Evolutionary conservation across 2,329 filamentous ascomycete genomes (phyloP).

Genomic region (Torrubiella hemipterigena): DNA sequence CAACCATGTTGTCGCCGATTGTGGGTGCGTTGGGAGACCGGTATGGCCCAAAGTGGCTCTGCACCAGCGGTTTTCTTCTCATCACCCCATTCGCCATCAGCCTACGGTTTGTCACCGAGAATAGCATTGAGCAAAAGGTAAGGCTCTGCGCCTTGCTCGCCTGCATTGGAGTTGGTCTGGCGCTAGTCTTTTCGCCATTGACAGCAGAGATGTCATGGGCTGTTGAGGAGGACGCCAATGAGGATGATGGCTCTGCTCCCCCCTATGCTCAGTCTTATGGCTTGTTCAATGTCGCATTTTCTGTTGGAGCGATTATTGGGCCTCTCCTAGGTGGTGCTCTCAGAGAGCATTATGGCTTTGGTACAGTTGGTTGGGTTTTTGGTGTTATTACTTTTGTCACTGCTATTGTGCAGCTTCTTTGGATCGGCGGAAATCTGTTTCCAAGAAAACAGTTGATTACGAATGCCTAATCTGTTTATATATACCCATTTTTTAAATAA

Average conservation of each 20-base stretch:
- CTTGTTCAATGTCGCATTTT: conserved; percentile 22
- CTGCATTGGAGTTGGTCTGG: conserved; percentile 16
- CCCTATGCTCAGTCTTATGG: conserved; percentile 23
- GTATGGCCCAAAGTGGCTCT: conserved; percentile 22
- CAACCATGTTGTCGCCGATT: conserved; percentile 17
- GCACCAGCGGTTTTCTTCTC: conserved; percentile 18
- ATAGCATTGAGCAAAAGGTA: conserved; percentile 16
- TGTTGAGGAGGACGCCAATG: conserved; percentile 8
- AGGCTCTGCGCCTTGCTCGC: conserved; percentile 19
- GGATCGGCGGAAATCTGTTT: conserved; percentile 16
- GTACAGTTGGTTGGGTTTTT: conserved; percentile 19
- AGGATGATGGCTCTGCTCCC: conserved; percentile 11
- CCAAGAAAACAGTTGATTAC: conserved; percentile 1
- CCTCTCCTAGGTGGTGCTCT: conserved; percentile 22
- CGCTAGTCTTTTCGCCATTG: conserved; percentile 19
- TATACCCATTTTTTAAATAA: too few relatives aligned
- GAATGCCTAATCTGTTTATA: too few relatives aligned
- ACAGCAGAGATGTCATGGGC: conserved; percentile 24
- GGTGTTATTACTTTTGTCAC: conserved; percentile 16
- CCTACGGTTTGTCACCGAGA: conserved; percentile 18
- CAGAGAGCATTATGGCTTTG: conserved; percentile 18
- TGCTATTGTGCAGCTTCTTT: conserved; percentile 14
- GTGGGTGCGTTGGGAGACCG: conserved; percentile 18
- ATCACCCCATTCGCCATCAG: conserved; percentile 21
- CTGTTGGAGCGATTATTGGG: conserved; percentile 18